Evolutionary conservation across 2,329 filamentous ascomycete species (phyloP).

Genomic region (Fusarium sacchari): DNA sequence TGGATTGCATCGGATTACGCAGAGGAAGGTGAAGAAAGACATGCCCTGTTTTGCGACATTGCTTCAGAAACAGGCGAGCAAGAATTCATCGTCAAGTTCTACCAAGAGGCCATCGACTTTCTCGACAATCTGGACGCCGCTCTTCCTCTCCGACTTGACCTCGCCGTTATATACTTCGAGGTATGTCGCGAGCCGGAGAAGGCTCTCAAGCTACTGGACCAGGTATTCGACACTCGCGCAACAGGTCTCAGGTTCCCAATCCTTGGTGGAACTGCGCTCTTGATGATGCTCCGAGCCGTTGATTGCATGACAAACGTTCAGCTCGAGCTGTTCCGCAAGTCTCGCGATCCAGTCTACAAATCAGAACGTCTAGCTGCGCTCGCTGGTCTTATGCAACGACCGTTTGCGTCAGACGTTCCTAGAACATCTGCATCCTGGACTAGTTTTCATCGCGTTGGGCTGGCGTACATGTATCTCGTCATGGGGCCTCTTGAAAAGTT

Average conservation of each 20-base stretch:
- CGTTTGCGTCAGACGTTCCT: background rate
- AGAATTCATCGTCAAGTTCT: conserved; percentile 36
- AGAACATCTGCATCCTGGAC: background rate
- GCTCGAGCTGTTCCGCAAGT: conserved; percentile 5
- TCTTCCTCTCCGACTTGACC: conserved; percentile 35
- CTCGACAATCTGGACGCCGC: conserved; percentile 43
- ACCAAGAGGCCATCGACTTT: conserved; percentile 37
- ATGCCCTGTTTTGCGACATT: conserved; percentile 16
- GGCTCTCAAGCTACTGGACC: conserved; percentile 30
- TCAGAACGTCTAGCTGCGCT: background rate
- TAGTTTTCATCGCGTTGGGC: background rate
- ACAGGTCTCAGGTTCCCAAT: background rate
- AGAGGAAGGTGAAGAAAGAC: background rate
- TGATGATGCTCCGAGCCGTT: background rate
- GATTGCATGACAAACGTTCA: background rate
- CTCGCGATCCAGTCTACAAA: background rate
- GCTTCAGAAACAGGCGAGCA: conserved; percentile 32
- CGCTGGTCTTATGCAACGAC: background rate
- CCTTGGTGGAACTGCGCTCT: fast-evolving
- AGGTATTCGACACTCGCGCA: conserved; percentile 31
- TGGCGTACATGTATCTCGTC: conserved; percentile 12
- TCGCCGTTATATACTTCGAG: conserved; percentile 30
- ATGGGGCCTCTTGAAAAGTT: conserved; percentile 2
- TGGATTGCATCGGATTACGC: conserved; percentile 41
- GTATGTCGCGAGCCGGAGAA: conserved; percentile 22